These are phyloP conservation scores for Lepidium didymum DNA, from an alignment of 345 rosid species.

Conservation along the genomic window DNA sequence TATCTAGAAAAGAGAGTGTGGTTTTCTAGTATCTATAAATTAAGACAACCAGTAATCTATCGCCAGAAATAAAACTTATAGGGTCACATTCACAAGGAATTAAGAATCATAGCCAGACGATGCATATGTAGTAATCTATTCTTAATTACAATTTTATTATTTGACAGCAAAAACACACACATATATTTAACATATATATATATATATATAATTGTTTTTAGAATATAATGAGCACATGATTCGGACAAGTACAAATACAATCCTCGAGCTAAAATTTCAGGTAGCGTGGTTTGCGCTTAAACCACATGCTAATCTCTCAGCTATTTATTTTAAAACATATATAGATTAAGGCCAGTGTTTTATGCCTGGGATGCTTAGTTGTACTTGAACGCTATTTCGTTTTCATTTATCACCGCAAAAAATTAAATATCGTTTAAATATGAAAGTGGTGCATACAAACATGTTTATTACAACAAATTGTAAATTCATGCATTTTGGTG, in stretches of 20 bases:
- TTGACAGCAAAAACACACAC: not conserved
- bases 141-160: not conserved
- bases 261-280: slow-evolving; percentile 33
- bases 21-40: not conserved
- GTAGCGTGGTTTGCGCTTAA: slow-evolving; percentile 39
- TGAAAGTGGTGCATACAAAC: too few relatives aligned
- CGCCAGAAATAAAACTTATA: not conserved
- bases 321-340: not conserved
- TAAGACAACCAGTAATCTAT: not conserved
- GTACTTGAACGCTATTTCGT: slow-evolving; percentile 4
- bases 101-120: not conserved
- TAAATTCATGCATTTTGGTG: not conserved
- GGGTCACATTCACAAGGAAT: not conserved
- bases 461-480: too few relatives aligned
- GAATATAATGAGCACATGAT: slow-evolving; percentile 12
- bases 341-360: slow-evolving; percentile 7
- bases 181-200: too few relatives aligned
- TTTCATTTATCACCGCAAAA: not conserved
- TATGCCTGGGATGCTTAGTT: slow-evolving; percentile 18
- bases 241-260: slow-evolving; percentile 1
- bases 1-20: not conserved
- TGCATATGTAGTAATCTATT: not conserved
- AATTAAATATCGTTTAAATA: not conserved
- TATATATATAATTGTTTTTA: not conserved
- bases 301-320: slow-evolving; percentile 38